A percentile compares a stretch with the other conserved stretches of the same genome.
phyloP scores from a whole-genome alignment of 2,329 filamentous ascomycete genomes.

The Gnomoniopsis sp. region DNA sequence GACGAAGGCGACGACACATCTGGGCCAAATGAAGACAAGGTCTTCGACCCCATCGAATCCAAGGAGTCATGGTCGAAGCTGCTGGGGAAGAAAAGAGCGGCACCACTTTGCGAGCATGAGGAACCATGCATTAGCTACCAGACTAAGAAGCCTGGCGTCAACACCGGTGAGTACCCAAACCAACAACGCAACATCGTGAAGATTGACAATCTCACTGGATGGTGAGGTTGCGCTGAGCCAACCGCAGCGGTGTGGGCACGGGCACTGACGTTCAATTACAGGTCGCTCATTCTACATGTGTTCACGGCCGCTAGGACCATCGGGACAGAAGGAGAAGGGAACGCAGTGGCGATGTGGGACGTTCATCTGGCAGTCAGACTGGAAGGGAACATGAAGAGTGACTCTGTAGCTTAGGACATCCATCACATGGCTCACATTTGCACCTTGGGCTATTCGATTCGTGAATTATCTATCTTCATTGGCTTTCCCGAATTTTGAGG shows the following conservation, averaged over 20 bases:
- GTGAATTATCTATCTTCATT: not conserved
- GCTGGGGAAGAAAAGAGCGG: slow-evolving; percentile 64
- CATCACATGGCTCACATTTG: not conserved
- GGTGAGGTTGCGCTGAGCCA: not conserved
- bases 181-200: not conserved
- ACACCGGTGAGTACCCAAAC: slow-evolving; percentile 54
- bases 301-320: slow-evolving; percentile 73
- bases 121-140: slow-evolving; percentile 81
- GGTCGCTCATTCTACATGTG: slow-evolving; percentile 64
- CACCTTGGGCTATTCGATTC: not conserved
- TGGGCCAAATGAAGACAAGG: slow-evolving; percentile 30
- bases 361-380: slow-evolving; percentile 59
- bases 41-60: slow-evolving; percentile 65
- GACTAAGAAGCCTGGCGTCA: slow-evolving; percentile 87
- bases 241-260: not conserved
- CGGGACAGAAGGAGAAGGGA: slow-evolving; percentile 77
- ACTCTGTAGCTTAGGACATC: slow-evolving; percentile 1
- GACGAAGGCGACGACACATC: not conserved
- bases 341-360: slow-evolving; percentile 86
- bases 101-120: slow-evolving; percentile 80
- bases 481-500: not conserved
- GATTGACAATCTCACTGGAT: not conserved
- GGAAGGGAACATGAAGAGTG: slow-evolving; percentile 1
- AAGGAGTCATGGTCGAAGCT: slow-evolving; percentile 86
- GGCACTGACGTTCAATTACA: slow-evolving; percentile 23